Evolutionary conservation across 2,329 filamentous ascomycete species (phyloP), one percentile per base, ranked within the genome.

Genomic region (Colletotrichum graminicola): DNA sequence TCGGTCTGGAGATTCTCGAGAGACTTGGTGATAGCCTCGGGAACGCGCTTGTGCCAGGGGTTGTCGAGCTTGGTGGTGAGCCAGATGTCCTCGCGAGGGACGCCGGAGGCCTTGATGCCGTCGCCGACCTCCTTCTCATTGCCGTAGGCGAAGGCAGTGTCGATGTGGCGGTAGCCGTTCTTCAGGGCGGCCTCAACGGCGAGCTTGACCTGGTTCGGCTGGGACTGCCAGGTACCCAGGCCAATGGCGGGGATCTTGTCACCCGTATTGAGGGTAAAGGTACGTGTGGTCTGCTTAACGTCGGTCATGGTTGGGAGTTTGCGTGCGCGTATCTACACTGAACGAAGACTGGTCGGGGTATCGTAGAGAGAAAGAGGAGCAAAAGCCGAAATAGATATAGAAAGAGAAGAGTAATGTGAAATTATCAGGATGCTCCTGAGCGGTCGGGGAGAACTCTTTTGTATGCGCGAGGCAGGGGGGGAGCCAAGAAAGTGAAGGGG

Each of bases 1-100:
- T 91, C 88, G 23, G 85, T 85, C 55, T 88, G 88, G 23, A 93
- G 84, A 75, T 86, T 87, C 78, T 88, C 84, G 69, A 93, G 83
- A 14, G 89, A 91, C 64, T 83, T 82, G 70, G 88, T 84, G 67
- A 93, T 84, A 32, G 87, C 91, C 78, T 91, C 88, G 49, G 85
- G 82, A 36, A 91, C 91, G 73, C 88, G 86, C 82, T 92, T 90
- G 83, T 94, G 92, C 88, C 91, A 92, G 62, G 91, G 87, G 86
- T 95, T 94, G 85, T 93, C 89, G 65, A 95, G 89, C 87, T 96
- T 97, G 76, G 93, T 94, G 63, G 93, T 95, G 69, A 93, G 80
- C 87, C 89, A 93, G 79, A 93, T 89, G 76, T 92, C 83, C 66
- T 86, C 83, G 32, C 91, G 87, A n/a, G 90, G 87, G 1, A 93